Evolutionary conservation across 2,329 filamentous ascomycete genomes (phyloP), one percentile per base, ranked within the genome.

Genomic region (Phoma sp.): DNA sequence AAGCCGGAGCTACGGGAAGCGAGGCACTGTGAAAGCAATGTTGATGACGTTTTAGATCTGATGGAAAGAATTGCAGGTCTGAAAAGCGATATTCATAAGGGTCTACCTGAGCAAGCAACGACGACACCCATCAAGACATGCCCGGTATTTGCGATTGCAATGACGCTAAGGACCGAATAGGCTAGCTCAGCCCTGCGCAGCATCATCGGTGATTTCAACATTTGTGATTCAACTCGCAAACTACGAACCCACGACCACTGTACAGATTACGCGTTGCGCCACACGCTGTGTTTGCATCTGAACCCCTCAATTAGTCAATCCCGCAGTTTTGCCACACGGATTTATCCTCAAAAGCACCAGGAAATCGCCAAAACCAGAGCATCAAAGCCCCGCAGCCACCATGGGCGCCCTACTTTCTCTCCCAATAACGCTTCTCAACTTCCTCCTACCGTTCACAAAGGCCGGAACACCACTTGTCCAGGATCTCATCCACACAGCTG

Each of bases 371-470:
- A 13, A 7, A 5, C 12, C 33, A 35, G 29, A 22, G 40, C 31
- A 39, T 9, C 8, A 9, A n/a, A 45, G 43, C 55, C 53, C 54
- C 35, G 35, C 55, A 33, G 29, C 33, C 38, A 67, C 45, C 8
- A 75, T 75, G 71, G 71, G 68, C 32, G 60, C 62, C 21, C 51
- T 74, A 38, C 49, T 72, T 38, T 71, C 70, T 5, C 60, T 67
- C 10, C 55, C 64, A n/a, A 61, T 65, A 3, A 61, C 52, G 2
- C 55, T 71, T 4, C 66, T 81, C 17, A 81, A 81, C 59, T 63
- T 69, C 55, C 71, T 82, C 12, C 68, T 82, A 3, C 80, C 80
- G 0, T 82, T 82, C 63, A 80, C 80, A 35, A 76, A 77, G 17
- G 75, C 77, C 1, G 72, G 74, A 4, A 81, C 79, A 25, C 80